Conservation (phyloP, 179 eudicot species). For the Sideroxylon spinosum region DNA sequence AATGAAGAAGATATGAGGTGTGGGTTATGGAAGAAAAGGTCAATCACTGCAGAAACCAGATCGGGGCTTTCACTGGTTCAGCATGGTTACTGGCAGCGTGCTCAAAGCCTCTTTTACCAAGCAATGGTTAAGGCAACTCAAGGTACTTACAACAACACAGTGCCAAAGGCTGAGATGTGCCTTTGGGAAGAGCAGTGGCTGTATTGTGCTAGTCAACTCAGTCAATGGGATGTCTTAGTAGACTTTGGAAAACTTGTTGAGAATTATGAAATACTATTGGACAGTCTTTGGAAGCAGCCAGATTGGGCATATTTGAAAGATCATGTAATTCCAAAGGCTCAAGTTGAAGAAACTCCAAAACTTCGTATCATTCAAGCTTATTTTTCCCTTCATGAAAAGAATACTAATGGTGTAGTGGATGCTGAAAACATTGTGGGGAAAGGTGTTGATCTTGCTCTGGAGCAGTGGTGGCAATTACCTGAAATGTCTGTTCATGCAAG, state of each 20-base stretch:
- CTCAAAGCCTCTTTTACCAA: conserved; percentile 94
- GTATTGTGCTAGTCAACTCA: conserved; percentile 87
- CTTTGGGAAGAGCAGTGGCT: conserved; percentile 99
- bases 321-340: conserved; percentile 90
- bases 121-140: conserved; percentile 99
- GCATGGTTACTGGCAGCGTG: conserved; percentile 99
- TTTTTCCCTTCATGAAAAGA: conserved; percentile 94
- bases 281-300: conserved; percentile 96
- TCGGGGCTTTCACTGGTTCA: conserved; percentile 97
- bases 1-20: conserved; percentile 99
- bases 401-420: conserved; percentile 74
- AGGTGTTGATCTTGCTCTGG: conserved; percentile 93
- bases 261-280: conserved; percentile 87
- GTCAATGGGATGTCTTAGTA: conserved; percentile 93
- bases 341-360: conserved; percentile 96
- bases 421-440: conserved; percentile 89
- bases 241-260: conserved; percentile 93
- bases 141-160: conserved; percentile 92
- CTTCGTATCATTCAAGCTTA: conserved; percentile 86
- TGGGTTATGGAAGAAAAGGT: conserved; percentile 95
- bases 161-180: conserved; percentile 99
- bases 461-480: conserved; percentile 99
- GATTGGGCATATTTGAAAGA: conserved; percentile 96
- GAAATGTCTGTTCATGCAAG: conserved; percentile 97
- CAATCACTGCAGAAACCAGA: conserved; percentile 92